These are phyloP conservation scores for Cyanidium caldarium DNA, from an alignment of 23 red algal genomes.

Conservation along the genomic window DNA sequence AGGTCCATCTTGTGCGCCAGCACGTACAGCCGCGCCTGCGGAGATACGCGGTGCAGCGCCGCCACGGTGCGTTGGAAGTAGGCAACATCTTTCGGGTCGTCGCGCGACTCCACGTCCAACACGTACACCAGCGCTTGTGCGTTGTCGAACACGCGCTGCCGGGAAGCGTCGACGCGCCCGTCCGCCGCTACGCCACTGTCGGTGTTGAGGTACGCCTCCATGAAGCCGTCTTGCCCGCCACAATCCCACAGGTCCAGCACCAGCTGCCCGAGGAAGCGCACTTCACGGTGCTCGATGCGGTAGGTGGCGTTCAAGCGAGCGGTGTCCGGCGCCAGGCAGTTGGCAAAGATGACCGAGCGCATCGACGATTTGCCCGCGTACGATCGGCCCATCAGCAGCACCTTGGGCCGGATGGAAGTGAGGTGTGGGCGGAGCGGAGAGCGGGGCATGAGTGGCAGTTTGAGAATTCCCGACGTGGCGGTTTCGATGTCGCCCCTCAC, in stretches of 20 bases:
- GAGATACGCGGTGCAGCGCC: neutral
- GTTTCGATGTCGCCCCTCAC: too few relatives aligned
- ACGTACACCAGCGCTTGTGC: slow-evolving; percentile 14
- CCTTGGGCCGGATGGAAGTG: too few relatives aligned
- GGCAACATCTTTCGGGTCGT: neutral
- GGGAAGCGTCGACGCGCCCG: neutral
- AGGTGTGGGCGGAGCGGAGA: too few relatives aligned
- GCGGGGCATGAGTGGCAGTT: too few relatives aligned
- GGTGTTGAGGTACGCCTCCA: slow-evolving; percentile 13
- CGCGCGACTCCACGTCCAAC: slow-evolving; percentile 4
- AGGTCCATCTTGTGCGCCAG: slow-evolving; percentile 33
- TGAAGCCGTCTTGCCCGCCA: slow-evolving; percentile 23
- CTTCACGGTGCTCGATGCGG: slow-evolving; percentile 4
- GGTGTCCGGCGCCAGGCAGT: slow-evolving; percentile 10
- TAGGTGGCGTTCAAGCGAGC: slow-evolving; percentile 2
- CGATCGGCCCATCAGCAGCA: slow-evolving; percentile 15
- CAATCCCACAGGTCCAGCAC: slow-evolving; percentile 19
- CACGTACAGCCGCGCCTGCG: neutral
- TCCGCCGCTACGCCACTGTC: too few relatives aligned
- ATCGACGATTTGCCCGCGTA: slow-evolving; percentile 18
- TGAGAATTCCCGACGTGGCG: too few relatives aligned
- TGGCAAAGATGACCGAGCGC: slow-evolving; percentile 21
- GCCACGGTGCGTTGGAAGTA: neutral
- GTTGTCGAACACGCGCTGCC: slow-evolving; percentile 4
- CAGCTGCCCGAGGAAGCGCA: slow-evolving; percentile 18